Evolutionary conservation across 148 eudicot genomes (phyloP).

Genomic region (Cornus kousa): DNA sequence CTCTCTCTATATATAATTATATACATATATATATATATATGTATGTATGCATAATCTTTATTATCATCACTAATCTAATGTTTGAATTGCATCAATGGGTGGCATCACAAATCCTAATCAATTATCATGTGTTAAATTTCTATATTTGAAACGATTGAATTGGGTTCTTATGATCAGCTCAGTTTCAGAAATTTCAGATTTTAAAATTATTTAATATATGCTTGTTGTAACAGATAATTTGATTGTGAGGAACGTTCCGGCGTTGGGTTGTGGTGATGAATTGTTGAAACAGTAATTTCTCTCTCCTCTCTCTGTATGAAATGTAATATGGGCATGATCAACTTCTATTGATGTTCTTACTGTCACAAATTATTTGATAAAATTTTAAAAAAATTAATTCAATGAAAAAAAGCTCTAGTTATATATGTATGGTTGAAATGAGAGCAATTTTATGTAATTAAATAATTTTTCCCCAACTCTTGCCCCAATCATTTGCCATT

Average conservation of each 20-base stretch:
- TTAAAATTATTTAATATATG: background rate
- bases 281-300: constrained; percentile 49
- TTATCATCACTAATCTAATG: background rate
- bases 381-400: no score
- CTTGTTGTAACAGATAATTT: constrained; percentile 51
- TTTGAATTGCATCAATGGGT: background rate
- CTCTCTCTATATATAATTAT: constrained; percentile 8
- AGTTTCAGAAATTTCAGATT: background rate
- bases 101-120: background rate
- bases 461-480: no score
- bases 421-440: no score
- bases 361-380: no score
- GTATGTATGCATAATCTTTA: background rate
- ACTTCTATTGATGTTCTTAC: no score
- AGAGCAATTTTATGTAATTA: background rate
- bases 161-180: background rate
- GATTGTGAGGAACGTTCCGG: constrained; percentile 88
- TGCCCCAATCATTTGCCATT: background rate
- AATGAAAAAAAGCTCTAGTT: no score
- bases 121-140: background rate
- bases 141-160: background rate
- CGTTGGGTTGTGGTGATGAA: constrained; percentile 87
- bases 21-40: background rate
- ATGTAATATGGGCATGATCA: no score
- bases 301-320: constrained; percentile 1